Evolutionary conservation across 2,329 filamentous ascomycete species (phyloP).

Genomic region (Neonectria punicea): DNA sequence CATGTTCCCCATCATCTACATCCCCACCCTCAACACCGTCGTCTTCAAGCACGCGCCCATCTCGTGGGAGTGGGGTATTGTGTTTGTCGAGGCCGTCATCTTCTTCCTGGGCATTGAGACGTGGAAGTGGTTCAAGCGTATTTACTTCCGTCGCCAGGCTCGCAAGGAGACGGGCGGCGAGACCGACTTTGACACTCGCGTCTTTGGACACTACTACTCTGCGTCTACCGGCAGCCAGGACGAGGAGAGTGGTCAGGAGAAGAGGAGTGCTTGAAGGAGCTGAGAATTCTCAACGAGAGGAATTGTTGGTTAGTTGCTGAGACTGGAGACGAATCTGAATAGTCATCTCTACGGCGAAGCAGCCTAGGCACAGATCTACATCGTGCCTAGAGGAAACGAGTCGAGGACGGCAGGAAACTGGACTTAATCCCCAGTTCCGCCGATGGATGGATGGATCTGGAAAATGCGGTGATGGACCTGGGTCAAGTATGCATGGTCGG

Average conservation of each 20-base stretch:
- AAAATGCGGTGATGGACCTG: neutral
- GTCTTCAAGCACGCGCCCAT: constrained; percentile 69
- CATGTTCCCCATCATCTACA: constrained; percentile 64
- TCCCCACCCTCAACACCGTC: constrained; percentile 65
- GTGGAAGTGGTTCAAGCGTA: constrained; percentile 68
- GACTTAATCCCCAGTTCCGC: too few species aligned
- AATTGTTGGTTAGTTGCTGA: neutral
- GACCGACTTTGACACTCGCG: constrained; percentile 46
- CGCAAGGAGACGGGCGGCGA: constrained; percentile 33
- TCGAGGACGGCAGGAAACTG: too few species aligned
- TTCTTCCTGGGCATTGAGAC: constrained; percentile 68
- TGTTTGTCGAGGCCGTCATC: constrained; percentile 63
- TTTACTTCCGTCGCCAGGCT: constrained; percentile 50
- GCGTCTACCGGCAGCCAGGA: constrained; percentile 34
- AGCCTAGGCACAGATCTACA: neutral
- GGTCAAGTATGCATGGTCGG: neutral
- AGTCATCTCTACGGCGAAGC: neutral
- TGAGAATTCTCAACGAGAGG: neutral
- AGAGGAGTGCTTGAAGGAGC: neutral
- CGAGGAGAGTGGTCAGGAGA: constrained; percentile 26
- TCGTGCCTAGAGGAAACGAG: neutral
- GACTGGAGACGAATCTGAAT: neutral
- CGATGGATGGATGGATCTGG: too few species aligned
- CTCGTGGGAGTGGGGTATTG: constrained; percentile 70
- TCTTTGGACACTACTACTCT: constrained; percentile 47